Base-by-base conservation (phyloP, 73 alveolate species). In the Halteria grandinella region DNA sequence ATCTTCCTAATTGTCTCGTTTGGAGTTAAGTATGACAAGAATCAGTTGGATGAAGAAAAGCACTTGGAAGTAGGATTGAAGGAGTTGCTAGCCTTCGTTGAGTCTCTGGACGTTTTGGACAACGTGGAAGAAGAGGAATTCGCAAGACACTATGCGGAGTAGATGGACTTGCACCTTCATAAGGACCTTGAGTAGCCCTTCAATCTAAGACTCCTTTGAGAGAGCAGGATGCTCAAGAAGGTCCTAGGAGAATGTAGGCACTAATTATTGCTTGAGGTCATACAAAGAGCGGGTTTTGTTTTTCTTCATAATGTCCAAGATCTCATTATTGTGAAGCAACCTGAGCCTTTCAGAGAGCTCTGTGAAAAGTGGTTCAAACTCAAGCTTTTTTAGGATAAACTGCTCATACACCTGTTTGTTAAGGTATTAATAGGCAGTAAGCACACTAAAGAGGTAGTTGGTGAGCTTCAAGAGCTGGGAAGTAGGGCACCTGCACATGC, bases 1-100 rank as follows among this genome's bases (percentile, higher is more conserved):
- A 39, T 60, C 77, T 7, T 60, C 73, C n/a, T n/a, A n/a, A n/a
- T n/a, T n/a, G 37, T 29, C 77, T 36, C 44, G 45, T 11, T 60
- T 60, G 24, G 77, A 17, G 7, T 44, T 60, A 34, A 60, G 51
- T 20, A 60, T 39, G 12, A 59, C 3, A 33, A 60, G 14, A 33
- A 60, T 40, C 58, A 60, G 18, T 44, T 60, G 60, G 5, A 60
- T 37, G 36, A 14, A 24, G 77, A 36, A 60, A 12, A 60, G 18
- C 5, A 20, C 27, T 12, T 14, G 7, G 6, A 2, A 60, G 8
- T 18, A 18, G 21, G 77, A 60, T 11, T 37, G 14, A 3, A 60
- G 43, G 3, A 60, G 36, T 23, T 60, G 39, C 37, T 60, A 55
- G 21, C 77, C 77, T n/a, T n/a, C n/a, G n/a, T n/a, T n/a, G 17